Conservation (phyloP, 2,329 filamentous ascomycete species). For the Colletotrichum somersetense region DNA sequence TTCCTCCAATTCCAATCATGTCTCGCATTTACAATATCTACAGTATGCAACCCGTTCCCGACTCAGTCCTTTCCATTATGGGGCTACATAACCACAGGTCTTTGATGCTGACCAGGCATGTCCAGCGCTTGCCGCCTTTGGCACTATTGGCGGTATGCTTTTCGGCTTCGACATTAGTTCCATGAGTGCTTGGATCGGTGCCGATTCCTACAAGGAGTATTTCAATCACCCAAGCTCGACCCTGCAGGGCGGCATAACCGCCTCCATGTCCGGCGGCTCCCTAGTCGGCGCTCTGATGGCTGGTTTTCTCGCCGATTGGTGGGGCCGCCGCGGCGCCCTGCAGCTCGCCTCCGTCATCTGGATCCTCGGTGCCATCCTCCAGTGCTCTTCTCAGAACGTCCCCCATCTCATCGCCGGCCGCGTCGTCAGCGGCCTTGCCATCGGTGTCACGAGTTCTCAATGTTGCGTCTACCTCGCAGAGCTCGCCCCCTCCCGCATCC, state of each 20-base stretch:
- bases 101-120: neutral
- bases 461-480: constrained; percentile 78
- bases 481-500: constrained; percentile 67
- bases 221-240: constrained; percentile 62
- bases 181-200: constrained; percentile 69
- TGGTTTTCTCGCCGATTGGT: constrained; percentile 62
- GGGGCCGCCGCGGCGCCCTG: constrained; percentile 60
- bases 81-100: neutral
- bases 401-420: constrained; percentile 66
- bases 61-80: neutral
- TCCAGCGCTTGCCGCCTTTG: constrained; percentile 54
- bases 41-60: constrained; percentile 44
- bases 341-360: constrained; percentile 62
- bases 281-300: constrained; percentile 63
- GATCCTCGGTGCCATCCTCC: constrained; percentile 70
- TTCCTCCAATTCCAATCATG: constrained; percentile 44
- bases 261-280: constrained; percentile 65
- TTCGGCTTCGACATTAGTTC: constrained; percentile 71
- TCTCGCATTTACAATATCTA: constrained; percentile 55
- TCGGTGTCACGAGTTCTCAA: constrained; percentile 76
- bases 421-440: constrained; percentile 73
- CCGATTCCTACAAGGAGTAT: constrained; percentile 63
- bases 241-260: constrained; percentile 65
- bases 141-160: constrained; percentile 58
- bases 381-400: constrained; percentile 69